phyloP scores from a whole-genome alignment of 2,329 filamentous ascomycete genomes.

The Coniochaeta ligniaria region DNA sequence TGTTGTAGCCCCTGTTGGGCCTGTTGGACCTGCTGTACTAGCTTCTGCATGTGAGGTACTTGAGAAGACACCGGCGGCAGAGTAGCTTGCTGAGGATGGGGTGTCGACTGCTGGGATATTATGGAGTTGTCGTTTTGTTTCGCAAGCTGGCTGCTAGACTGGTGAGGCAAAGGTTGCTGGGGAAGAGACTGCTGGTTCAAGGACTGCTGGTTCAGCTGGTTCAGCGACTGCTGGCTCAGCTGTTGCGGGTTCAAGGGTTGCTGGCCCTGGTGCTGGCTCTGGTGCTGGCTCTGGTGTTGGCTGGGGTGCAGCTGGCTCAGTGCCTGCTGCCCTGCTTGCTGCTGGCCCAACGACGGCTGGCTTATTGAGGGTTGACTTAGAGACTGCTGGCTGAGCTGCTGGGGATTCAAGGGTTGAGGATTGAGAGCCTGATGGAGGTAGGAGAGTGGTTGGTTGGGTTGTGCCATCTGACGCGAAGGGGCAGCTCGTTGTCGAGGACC shows the following conservation, averaged over 20 bases:
- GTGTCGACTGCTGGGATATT: conserved; percentile 32
- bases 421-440: conserved; percentile 29
- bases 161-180: conserved; percentile 10
- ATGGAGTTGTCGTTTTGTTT: conserved; percentile 30
- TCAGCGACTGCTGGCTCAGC: conserved; percentile 12
- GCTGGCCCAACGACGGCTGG: conserved; percentile 13
- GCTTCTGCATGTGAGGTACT: conserved; percentile 27
- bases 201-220: conserved; percentile 14
- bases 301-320: background rate
- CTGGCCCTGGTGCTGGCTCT: conserved; percentile 20
- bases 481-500: conserved; percentile 36
- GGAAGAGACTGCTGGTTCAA: conserved; percentile 8
- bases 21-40: conserved; percentile 24
- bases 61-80: conserved; percentile 18
- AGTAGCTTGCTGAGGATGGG: conserved; percentile 22
- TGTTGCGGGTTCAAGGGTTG: conserved; percentile 21
- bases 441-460: conserved; percentile 21
- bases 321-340: conserved; percentile 5
- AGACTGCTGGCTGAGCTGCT: conserved; percentile 15
- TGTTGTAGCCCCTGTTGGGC: conserved; percentile 29
- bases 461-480: conserved; percentile 36
- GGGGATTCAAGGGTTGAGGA: conserved; percentile 20
- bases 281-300: conserved; percentile 18
- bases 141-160: conserved; percentile 31
- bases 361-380: conserved; percentile 11